Conservation (phyloP, 2,329 filamentous ascomycete species). For the Fusarium temperatum region DNA sequence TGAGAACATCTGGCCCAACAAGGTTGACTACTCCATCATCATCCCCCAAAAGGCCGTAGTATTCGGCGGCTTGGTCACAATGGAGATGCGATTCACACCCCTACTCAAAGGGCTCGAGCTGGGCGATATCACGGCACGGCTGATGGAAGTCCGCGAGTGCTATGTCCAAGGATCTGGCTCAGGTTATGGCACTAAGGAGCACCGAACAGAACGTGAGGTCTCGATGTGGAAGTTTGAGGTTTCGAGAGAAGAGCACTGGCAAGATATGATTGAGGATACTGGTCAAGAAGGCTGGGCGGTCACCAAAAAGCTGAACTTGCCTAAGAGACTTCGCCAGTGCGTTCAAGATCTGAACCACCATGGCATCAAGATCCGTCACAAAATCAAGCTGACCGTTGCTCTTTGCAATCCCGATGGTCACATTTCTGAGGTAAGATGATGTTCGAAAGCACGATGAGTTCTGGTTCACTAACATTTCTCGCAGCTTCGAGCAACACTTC, state of each 20-base stretch:
- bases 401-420: constrained; percentile 96
- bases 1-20: constrained; percentile 97
- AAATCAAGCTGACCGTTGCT: constrained; percentile 89
- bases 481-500: constrained; percentile 85
- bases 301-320: constrained; percentile 73
- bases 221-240: constrained; percentile 66
- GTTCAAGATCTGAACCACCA: constrained; percentile 89
- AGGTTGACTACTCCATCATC: constrained; percentile 93
- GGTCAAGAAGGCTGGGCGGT: constrained; percentile 72
- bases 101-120: constrained; percentile 88
- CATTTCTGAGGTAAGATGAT: constrained; percentile 76
- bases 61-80: constrained; percentile 85
- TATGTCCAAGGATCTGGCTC: constrained; percentile 57
- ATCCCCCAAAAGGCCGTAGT: constrained; percentile 94
- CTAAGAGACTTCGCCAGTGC: constrained; percentile 82
- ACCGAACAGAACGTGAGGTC: constrained; percentile 72
- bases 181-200: constrained; percentile 60
- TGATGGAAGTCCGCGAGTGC: constrained; percentile 82
- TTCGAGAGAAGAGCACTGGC: constrained; percentile 69
- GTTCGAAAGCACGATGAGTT: background rate
- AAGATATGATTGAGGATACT: constrained; percentile 73
- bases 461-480: constrained; percentile 9
- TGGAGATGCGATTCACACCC: constrained; percentile 88
- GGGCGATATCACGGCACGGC: constrained; percentile 80
- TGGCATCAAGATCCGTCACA: constrained; percentile 92